These are phyloP conservation scores for Russula abietina DNA, from an alignment of 768 basidiomycete genomes.

Conservation along the genomic window DNA sequence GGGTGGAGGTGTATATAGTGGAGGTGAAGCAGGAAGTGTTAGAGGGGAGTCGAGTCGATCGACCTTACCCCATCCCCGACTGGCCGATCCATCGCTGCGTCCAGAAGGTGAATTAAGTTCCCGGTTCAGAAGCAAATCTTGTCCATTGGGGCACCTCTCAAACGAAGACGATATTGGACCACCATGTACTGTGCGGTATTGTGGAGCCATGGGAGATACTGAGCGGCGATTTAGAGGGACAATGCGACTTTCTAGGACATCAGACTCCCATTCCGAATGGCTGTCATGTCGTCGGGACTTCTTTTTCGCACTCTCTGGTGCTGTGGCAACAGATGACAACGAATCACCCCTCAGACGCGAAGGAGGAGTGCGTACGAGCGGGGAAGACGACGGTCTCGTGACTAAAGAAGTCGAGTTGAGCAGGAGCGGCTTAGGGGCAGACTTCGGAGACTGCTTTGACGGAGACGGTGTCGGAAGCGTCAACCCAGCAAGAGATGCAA, in stretches of 20 bases:
- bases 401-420: constrained; percentile 42
- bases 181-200: constrained; percentile 23
- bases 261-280: constrained; percentile 53
- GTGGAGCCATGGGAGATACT: constrained; percentile 61
- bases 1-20: constrained; percentile 37
- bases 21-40: constrained; percentile 35
- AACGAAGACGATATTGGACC: constrained; percentile 35
- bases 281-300: constrained; percentile 33
- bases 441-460: constrained; percentile 38
- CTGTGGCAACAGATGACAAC: constrained; percentile 50
- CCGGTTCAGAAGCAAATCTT: neutral
- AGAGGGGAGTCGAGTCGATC: constrained; percentile 38
- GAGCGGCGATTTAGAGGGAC: constrained; percentile 62
- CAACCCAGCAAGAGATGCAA: constrained; percentile 38
- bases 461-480: constrained; percentile 30
- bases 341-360: constrained; percentile 42
- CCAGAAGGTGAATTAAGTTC: constrained; percentile 14
- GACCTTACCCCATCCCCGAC: constrained; percentile 33
- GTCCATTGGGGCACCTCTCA: constrained; percentile 11
- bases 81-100: constrained; percentile 25
- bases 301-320: constrained; percentile 44
- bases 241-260: constrained; percentile 45
- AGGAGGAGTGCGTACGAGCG: constrained; percentile 24
- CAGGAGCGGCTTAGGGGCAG: constrained; percentile 60
- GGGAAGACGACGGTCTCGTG: constrained; percentile 20